Percentiles rank a stretch among this genome's conserved stretches.
Conservation (phyloP, 305 asterid species). For the Ilex paraguariensis region DNA sequence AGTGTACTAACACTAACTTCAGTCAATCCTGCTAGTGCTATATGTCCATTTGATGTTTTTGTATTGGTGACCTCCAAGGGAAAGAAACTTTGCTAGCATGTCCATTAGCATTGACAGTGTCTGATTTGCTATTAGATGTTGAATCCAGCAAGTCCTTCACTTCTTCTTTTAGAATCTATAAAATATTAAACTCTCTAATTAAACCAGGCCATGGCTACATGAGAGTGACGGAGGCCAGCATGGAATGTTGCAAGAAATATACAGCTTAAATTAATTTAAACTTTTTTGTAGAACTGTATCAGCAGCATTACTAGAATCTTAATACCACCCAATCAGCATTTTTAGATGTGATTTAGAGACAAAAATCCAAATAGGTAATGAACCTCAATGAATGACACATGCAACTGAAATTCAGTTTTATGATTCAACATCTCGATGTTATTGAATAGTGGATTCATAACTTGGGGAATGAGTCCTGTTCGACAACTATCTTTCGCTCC, state of each 20-base stretch:
- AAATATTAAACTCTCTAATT: too few species aligned
- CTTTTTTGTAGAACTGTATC: too few species aligned
- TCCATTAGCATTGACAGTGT: constrained; percentile 62
- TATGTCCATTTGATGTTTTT: constrained; percentile 90
- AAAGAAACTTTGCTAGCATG: constrained; percentile 56
- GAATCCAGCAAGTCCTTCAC: constrained; percentile 89
- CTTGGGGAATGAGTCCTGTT: constrained; percentile 87
- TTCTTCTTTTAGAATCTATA: constrained; percentile 96
- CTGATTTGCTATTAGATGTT: constrained; percentile 45
- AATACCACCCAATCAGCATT: too few species aligned
- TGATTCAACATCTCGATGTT: constrained; percentile 74
- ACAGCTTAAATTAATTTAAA: too few species aligned
- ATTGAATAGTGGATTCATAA: constrained; percentile 77
- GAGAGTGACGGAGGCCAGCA: too few species aligned
- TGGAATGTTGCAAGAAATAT: too few species aligned
- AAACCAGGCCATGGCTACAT: too few species aligned
- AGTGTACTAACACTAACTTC: constrained; percentile 78
- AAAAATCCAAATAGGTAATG: neutral
- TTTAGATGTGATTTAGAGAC: too few species aligned
- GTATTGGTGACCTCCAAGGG: constrained; percentile 88
- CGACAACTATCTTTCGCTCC: constrained; percentile 75
- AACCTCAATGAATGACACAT: constrained; percentile 98
- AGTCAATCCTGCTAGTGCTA: constrained; percentile 94
- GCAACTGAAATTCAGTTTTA: constrained; percentile 88
- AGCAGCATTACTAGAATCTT: too few species aligned